Conservation (phyloP, 163 green algal species). For the Prototheca wickerhamii region DNA sequence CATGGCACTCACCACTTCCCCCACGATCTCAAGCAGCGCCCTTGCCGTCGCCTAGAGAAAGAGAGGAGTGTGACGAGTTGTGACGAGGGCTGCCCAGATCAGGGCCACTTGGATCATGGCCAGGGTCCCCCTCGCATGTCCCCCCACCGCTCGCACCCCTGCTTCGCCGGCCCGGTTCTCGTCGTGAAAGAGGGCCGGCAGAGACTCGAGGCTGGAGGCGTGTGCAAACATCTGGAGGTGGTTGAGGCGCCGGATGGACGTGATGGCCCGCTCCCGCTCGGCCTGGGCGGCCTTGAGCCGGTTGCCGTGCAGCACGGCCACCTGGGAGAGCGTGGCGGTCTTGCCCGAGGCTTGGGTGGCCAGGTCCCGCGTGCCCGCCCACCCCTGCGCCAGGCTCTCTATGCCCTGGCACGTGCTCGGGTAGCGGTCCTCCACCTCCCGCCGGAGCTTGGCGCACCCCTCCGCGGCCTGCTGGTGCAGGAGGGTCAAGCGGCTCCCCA, state of each 20-base stretch:
- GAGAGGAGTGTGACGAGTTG: constrained; percentile 1
- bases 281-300: constrained; percentile 23
- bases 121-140: background rate
- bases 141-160: constrained; percentile 26
- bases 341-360: background rate
- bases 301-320: background rate
- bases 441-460: too few species aligned
- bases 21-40: constrained; percentile 24
- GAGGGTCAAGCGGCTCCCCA: too few species aligned
- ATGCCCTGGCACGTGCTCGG: too few species aligned
- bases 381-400: background rate
- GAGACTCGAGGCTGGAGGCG: constrained; percentile 23
- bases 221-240: constrained; percentile 53
- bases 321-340: background rate
- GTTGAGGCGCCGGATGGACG: constrained; percentile 40
- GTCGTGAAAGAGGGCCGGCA: constrained; percentile 52
- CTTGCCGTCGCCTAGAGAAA: constrained; percentile 26
- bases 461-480: too few species aligned
- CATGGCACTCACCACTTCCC: constrained; percentile 20
- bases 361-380: background rate
- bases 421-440: too few species aligned
- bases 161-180: constrained; percentile 41
- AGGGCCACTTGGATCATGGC: too few species aligned
- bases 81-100: background rate
- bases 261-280: constrained; percentile 34